phyloP scores from a whole-genome alignment of 2,329 filamentous ascomycete species.

The Rachicladosporium sp. region DNA sequence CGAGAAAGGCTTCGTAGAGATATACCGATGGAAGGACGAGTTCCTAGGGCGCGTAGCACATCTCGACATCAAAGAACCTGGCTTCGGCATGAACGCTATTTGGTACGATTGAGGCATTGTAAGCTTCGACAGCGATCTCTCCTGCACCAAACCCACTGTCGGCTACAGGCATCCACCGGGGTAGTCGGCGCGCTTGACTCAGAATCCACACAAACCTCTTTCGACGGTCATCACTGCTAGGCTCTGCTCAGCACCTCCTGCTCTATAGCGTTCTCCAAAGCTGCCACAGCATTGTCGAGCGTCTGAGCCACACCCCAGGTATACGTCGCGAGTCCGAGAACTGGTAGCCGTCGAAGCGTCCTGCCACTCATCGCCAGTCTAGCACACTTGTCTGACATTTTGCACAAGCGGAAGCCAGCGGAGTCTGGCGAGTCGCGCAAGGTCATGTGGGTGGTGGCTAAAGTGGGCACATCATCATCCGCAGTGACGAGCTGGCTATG shows the following conservation, averaged over 20 bases:
- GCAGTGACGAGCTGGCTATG: slow-evolving; percentile 25
- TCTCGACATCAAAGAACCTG: slow-evolving; percentile 68
- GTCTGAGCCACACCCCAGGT: slow-evolving; percentile 23
- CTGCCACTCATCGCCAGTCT: slow-evolving; percentile 28
- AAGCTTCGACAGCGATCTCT: too few relatives aligned
- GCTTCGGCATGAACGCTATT: slow-evolving; percentile 93
- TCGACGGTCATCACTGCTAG: slow-evolving; percentile 2
- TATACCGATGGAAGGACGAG: slow-evolving; percentile 78
- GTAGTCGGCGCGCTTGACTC: too few relatives aligned
- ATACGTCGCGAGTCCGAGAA: slow-evolving; percentile 30
- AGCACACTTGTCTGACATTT: slow-evolving; percentile 22
- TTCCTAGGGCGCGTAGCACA: slow-evolving; percentile 66
- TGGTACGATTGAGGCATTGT: slow-evolving; percentile 67
- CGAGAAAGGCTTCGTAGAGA: slow-evolving; percentile 75
- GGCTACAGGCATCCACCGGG: too few relatives aligned
- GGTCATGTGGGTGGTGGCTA: slow-evolving; percentile 18
- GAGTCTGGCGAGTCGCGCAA: slow-evolving; percentile 12
- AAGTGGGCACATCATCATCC: slow-evolving; percentile 14
- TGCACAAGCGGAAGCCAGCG: slow-evolving; percentile 20
- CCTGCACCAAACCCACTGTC: too few relatives aligned
- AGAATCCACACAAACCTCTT: too few relatives aligned
- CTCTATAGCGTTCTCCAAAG: slow-evolving; percentile 24
- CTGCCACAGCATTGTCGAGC: slow-evolving; percentile 27
- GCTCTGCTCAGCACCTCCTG: slow-evolving; percentile 19
- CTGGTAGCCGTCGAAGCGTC: slow-evolving; percentile 29